Percentiles rank a stretch among this genome's conserved stretches.
Evolutionary conservation across 352 stramenopile species (phyloP).

Genomic region (Phytophthora lateralis): DNA sequence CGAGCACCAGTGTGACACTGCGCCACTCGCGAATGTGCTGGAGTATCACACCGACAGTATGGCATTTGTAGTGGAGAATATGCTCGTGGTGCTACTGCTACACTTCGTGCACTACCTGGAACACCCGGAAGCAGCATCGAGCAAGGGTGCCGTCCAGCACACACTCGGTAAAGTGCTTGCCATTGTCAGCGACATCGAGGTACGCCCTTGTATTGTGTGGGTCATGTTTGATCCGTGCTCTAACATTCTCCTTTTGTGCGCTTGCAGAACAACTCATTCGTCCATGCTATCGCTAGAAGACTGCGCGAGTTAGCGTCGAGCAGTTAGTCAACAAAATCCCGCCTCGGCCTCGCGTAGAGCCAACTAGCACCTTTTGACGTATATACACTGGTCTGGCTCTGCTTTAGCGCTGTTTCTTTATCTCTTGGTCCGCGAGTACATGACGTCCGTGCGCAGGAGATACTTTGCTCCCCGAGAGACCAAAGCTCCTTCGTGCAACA

Average conservation of each 20-base stretch:
- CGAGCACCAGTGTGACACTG: conserved; percentile 47
- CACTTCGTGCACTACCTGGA: conserved; percentile 73
- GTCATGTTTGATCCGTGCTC: neutral
- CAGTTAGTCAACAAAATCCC: conserved; percentile 26
- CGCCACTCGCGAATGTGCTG: conserved; percentile 56
- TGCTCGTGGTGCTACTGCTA: conserved; percentile 68
- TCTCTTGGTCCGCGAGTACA: conserved; percentile 58
- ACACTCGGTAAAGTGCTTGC: conserved; percentile 73
- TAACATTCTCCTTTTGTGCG: conserved; percentile 7
- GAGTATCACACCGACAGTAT: conserved; percentile 82
- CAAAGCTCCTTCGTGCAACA: conserved; percentile 77
- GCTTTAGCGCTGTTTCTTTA: conserved; percentile 6
- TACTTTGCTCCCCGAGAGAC: conserved; percentile 74
- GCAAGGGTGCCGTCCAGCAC: conserved; percentile 42
- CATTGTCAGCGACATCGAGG: conserved; percentile 68
- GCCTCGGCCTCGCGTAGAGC: conserved; percentile 1
- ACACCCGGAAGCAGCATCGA: conserved; percentile 35
- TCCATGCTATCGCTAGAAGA: conserved; percentile 70
- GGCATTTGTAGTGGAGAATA: conserved; percentile 80
- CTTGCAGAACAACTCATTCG: conserved; percentile 64
- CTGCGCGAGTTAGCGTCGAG: conserved; percentile 61
- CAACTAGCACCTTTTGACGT: conserved; percentile 31
- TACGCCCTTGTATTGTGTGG: conserved; percentile 26
- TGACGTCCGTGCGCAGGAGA: conserved; percentile 79
- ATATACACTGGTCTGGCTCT: conserved; percentile 15